Evolutionary conservation across 2,329 filamentous ascomycete species (phyloP), one percentile per base, ranked within the genome.

Genomic region (Fusarium fujikuroi): DNA sequence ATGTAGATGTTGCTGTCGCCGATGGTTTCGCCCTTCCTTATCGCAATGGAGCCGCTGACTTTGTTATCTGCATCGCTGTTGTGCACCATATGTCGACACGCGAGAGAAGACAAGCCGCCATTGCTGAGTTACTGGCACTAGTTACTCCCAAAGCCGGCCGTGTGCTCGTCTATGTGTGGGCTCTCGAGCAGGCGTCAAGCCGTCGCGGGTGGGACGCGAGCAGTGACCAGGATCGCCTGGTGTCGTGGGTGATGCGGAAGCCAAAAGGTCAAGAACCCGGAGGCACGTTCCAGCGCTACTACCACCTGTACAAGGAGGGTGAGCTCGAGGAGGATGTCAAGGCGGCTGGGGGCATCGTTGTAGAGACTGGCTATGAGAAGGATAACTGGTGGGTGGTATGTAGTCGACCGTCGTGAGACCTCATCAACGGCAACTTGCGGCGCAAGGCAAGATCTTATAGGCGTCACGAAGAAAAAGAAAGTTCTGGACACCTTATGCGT

Each of bases 361-460:
- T 96, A 30, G 91, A 93, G 74, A 90, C 90, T 67, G 96, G 96
- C 39, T 99, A 98, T 83, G 96, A 99, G 80, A 95, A 92, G 84
- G 96, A 98, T 80, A 99, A 99, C 84, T 98, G 96, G 96, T 99
- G 95, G 95, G 94, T 91, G 60, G 91, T 97, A 80, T 84, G 82
- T 74, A 80, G 77, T 59, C 77, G 77, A 57, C 72, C 73, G 64
- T 63, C 69, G 63, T 77, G 66, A 78, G 66, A 64, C 63, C 46
- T 44, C 60, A 37, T 47, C 46, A 30, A 44, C 50, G 58, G 65
- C 64, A 57, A 69, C 64, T 59, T 58, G 52, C 43, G 28, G 52
- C 19, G 57, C 40, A 39, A n/a, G 34, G 25, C 39, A 60, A 66
- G 21, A 64, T 36, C 28, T 72, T 40, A 54, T 73, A 58, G 65